These are phyloP conservation scores for Ganoderma meredithae DNA, from an alignment of 1,284 basidiomycete genomes.

Conservation along the genomic window DNA sequence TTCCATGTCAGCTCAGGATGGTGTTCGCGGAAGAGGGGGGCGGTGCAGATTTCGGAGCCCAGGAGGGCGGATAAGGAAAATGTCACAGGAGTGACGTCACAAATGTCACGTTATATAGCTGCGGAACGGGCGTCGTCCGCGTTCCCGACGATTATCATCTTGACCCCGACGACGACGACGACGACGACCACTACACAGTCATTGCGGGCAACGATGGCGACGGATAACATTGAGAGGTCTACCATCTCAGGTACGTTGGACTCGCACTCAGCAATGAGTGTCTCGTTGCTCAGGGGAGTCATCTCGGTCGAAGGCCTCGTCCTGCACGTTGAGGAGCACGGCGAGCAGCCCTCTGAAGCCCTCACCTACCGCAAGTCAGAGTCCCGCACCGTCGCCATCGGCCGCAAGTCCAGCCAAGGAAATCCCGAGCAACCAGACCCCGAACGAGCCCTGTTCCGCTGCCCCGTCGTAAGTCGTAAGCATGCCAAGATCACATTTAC, in stretches of 20 bases:
- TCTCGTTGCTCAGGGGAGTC: slow-evolving; percentile 23
- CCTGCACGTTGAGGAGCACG: slow-evolving; percentile 55
- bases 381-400: slow-evolving; percentile 59
- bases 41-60: slow-evolving; percentile 4
- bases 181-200: slow-evolving; percentile 14
- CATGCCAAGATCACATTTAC: slow-evolving; percentile 73
- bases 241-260: slow-evolving; percentile 27
- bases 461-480: slow-evolving; percentile 69
- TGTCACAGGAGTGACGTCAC: slow-evolving; percentile 28
- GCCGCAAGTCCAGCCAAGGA: slow-evolving; percentile 51
- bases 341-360: slow-evolving; percentile 43
- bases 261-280: slow-evolving; percentile 15
- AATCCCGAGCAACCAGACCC: slow-evolving; percentile 40
- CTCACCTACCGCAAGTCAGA: slow-evolving; percentile 53
- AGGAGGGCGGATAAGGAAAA: slow-evolving; percentile 16
- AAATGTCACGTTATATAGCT: slow-evolving; percentile 19
- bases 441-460: slow-evolving; percentile 60
- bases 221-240: slow-evolving; percentile 18
- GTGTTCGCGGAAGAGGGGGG: slow-evolving; percentile 3
- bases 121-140: slow-evolving; percentile 19
- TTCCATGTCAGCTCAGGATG: slow-evolving; percentile 15
- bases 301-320: slow-evolving; percentile 27
- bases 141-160: slow-evolving; percentile 24
- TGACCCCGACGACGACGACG: slow-evolving; percentile 21
- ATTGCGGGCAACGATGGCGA: slow-evolving; percentile 15